Base-by-base conservation (phyloP, 306 rosid species). In the Sindora glabra region DNA sequence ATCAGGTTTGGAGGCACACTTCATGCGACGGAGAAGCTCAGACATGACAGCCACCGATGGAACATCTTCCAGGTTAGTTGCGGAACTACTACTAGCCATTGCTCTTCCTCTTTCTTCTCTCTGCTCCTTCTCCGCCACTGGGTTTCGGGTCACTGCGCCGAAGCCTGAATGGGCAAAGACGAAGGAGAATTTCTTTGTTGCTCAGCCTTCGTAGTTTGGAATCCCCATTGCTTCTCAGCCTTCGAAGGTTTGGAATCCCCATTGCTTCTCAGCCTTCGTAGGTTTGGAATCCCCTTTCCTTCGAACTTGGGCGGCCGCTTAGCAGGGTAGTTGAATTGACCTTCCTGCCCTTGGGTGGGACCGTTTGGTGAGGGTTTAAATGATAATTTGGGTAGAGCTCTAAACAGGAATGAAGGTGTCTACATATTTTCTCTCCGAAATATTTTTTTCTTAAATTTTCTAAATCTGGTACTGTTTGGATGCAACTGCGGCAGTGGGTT, bases 1-100 rank as follows among this genome's bases (percentile, higher is more conserved):
- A 77, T 94, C 97, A 45, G 97, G 90, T 34, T 86, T 94, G 67
- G 89, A 45, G 63, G 94, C 49, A 65, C 97, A 94, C 49, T 86
- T 89, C 74, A 92, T 48, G 15, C 99, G 96, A 40, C 94, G 99
- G 47, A 92, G 89, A 32, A 92, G 78, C 77, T 92, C 99, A 4
- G 80, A 49, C 90, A 92, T 82, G 72, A 94, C 95, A 89, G 84
- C 81, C 9, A 77, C 45, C n/a, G 97, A 80, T 24, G 95, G 90
- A 67, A 91, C 89, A 70, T 88, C 89, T 61, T 91, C 95, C 82
- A 91, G 75, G 79, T 45, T 81, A 8, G 71, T 46, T 44, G 73
- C 67, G 0, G 71, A 69, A 34, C 62, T 53, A 41, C 46, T 37
- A 65, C 42, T 36, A 19, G 85, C 89, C 92, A 87, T 87, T n/a